Evolutionary conservation across 106 monocot species (phyloP), one percentile per base, ranked within the genome.

Genomic region (Alisma plantagoaquatica): DNA sequence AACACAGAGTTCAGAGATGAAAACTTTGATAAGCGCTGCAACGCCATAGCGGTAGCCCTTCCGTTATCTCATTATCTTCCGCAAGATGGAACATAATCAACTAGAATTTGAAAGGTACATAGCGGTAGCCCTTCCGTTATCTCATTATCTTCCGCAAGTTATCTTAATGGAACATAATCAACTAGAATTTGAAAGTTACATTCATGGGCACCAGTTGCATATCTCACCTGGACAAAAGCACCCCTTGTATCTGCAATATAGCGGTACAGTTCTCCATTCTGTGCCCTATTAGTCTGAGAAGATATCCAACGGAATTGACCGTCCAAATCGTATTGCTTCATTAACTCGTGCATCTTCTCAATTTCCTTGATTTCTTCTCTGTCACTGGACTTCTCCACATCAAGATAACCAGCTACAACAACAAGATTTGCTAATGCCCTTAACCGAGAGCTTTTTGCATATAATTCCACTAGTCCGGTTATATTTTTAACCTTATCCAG

Each of bases 291-390:
- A 33, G 41, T 78, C 53, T 96, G 94, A 59, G 81, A 63, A 32
- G 94, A 84, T 50, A 96, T 75, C 94, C 94, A 96, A 2, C 94
- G 74, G 50, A 88, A 84, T 50, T 89, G 84, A n/a, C 94, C 94
- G 38, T 72, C 76, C 38, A 89, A 68, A 8, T 77, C 54, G 23
- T 84, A 81, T 0, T 30, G 81, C 61, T 81, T 84, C 31, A 96
- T 84, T 5, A 89, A 84, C 14, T 73, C 41, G 23, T 89, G 88
- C 81, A 84, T 96, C 76, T 89, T 89, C 54, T 84, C 80, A 27
- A 96, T 96, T 77, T 96, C 94, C 42, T 67, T 56, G 1, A 89
- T 78, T 46, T 96, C 94, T 58, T 96, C 94, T 63, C 88, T 74
- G 52, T 96, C 94, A 20, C 47, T 84, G 28, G 88, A 96, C 46